A percentile compares a stretch with the other conserved stretches of the same genome.
Evolutionary conservation across 352 stramenopile genomes (phyloP).

Genomic region (Aphanomyces invadans): DNA sequence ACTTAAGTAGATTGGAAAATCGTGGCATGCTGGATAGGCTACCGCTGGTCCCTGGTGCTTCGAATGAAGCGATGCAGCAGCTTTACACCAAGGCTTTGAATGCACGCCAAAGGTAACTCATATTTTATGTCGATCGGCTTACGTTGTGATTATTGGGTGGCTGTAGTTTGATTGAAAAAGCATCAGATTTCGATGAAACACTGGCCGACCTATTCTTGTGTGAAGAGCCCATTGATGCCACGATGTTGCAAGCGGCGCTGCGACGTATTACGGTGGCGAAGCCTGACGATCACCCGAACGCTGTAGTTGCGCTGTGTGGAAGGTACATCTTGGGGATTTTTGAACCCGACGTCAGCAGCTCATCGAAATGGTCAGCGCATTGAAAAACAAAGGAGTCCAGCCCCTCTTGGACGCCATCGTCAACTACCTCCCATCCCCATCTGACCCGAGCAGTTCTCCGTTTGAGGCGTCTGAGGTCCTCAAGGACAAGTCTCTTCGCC

Average conservation of each 20-base stretch:
- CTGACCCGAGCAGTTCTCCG: slow-evolving; percentile 59
- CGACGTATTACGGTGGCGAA: slow-evolving; percentile 46
- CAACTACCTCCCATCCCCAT: slow-evolving; percentile 89
- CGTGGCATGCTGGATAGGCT: slow-evolving; percentile 20
- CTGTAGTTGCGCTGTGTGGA: slow-evolving; percentile 6
- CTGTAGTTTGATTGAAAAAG: slow-evolving; percentile 49
- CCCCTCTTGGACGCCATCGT: slow-evolving; percentile 84
- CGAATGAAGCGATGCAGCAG: slow-evolving; percentile 42
- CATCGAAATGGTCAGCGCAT: too few relatives aligned
- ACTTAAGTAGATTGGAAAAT: not conserved
- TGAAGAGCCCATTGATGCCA: slow-evolving; percentile 50
- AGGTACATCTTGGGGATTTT: too few relatives aligned
- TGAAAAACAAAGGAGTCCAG: slow-evolving; percentile 86
- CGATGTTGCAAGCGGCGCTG: slow-evolving; percentile 45
- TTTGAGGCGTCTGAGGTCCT: slow-evolving; percentile 47
- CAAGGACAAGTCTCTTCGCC: slow-evolving; percentile 33
- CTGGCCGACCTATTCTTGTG: slow-evolving; percentile 66
- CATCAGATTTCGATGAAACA: slow-evolving; percentile 62
- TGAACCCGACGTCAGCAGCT: too few relatives aligned
- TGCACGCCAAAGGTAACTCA: slow-evolving; percentile 32
- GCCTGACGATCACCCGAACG: not conserved
- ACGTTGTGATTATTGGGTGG: too few relatives aligned
- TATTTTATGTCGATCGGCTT: not conserved
- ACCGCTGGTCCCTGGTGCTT: slow-evolving; percentile 36
- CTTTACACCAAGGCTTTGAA: slow-evolving; percentile 36